Percentiles rank a stretch among this genome's conserved stretches.
phyloP scores from a whole-genome alignment of 305 asterid genomes.

The Solanum hybrid region DNA sequence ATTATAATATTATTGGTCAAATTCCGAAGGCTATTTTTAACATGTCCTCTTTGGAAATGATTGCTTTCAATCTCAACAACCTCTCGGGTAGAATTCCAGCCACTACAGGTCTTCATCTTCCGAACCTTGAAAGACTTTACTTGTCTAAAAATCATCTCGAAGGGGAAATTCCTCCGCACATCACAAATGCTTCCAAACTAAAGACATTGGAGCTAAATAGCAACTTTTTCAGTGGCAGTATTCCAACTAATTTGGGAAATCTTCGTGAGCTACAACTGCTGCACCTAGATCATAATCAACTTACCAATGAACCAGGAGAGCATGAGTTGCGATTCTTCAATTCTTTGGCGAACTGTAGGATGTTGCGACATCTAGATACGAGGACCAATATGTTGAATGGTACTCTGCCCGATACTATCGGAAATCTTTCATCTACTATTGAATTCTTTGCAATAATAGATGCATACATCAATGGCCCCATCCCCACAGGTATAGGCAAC shows the following conservation, averaged over 20 bases:
- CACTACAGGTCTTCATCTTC: background rate
- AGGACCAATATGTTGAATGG: background rate
- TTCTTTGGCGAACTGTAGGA: background rate
- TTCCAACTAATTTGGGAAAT: background rate
- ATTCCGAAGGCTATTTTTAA: background rate
- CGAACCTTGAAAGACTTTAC: background rate
- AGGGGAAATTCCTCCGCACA: background rate
- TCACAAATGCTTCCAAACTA: background rate
- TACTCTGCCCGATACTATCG: background rate
- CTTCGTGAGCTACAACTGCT: background rate
- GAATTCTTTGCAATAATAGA: rapidly evolving
- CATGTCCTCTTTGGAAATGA: background rate
- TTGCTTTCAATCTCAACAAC: background rate
- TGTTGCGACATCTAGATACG: background rate
- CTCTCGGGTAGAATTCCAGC: background rate
- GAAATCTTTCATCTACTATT: constrained; percentile 8
- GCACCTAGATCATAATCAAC: background rate
- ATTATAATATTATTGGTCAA: background rate
- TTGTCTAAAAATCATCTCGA: background rate
- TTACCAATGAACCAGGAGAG: background rate
- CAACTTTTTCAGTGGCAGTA: background rate
- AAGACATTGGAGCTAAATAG: background rate
- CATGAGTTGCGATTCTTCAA: constrained; percentile 6
- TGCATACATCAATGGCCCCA: background rate
- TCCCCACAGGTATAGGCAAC: background rate